Base-by-base conservation (phyloP, 495 filamentous ascomycete species). In the Emericellopsis terricola region DNA sequence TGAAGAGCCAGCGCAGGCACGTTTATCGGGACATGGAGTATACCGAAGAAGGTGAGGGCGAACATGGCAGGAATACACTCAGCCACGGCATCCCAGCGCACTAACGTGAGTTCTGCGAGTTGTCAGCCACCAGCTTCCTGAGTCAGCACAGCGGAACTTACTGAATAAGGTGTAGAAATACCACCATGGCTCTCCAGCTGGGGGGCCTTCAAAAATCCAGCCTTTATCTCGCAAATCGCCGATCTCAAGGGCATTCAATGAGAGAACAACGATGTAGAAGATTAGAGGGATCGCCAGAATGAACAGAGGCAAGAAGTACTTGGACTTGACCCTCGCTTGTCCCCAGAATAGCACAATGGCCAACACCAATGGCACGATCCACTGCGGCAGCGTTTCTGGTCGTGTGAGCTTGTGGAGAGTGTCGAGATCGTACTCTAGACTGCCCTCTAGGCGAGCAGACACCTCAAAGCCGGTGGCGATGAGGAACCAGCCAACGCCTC, bases 11-110 rank as follows among this genome's bases (percentile, higher is more conserved):
- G 52, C 2, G 89, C 85, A 4, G 89, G 89, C 13, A 96, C 82
- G 51, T 97, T 96, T 55, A 97, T 97, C 1, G 89, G 91, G 6
- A 96, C 89, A 50, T 97, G 91, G 9, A 97, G 69, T 29, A 97
- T 73, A 28, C 87, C 87, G 49, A 97, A 97, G 62, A 97, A 96
- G 0, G 91, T 94, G 37, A 97, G 57, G 2, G 91, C 89, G 50
- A 96, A 78, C 86, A 96, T 96, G 8, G 91, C 84, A 1, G 91
- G 89, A 15, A 93, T 65, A 0, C 78, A 84, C 34, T 80, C 73
- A 16, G 63, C 50, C 38, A 97, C 65, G 15, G 91, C 89, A 15
- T 56, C 56, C 80, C 82, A 92, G 45, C 91, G 67, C 3, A 86
- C 74, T 11, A 69, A 59, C 14, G 68, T 51, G 41, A 89, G 79